Evolutionary conservation across 148 eudicot genomes (phyloP).

Genomic region (Amaranthus cruentus): DNA sequence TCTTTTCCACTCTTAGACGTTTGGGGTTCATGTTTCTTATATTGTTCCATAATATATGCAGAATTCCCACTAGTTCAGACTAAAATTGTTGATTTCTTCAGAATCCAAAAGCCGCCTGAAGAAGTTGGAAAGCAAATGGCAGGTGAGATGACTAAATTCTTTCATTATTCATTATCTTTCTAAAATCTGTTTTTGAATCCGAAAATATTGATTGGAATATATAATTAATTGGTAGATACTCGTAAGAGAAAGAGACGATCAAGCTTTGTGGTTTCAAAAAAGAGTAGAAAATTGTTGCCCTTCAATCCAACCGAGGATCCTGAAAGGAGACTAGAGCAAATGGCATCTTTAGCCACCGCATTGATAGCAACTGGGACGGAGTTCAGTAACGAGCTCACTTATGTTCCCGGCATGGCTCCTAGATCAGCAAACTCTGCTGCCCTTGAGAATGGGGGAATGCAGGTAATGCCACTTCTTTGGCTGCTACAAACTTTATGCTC

Average conservation of each 20-base stretch:
- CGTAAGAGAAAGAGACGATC: constrained; percentile 58
- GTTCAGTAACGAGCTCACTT: constrained; percentile 81
- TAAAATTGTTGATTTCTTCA: constrained; percentile 87
- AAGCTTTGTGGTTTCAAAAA: constrained; percentile 46
- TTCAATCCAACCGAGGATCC: constrained; percentile 72
- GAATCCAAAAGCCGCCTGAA: constrained; percentile 57
- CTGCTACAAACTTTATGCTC: background rate
- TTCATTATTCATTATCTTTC: background rate
- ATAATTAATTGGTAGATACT: constrained; percentile 28
- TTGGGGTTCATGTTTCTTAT: background rate
- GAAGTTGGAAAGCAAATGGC: constrained; percentile 29
- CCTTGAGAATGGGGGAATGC: constrained; percentile 85
- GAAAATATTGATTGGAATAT: background rate
- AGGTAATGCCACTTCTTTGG: constrained; percentile 37
- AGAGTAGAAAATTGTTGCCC: constrained; percentile 77
- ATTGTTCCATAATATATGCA: constrained; percentile 23
- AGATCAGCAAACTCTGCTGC: constrained; percentile 65
- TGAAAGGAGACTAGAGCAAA: constrained; percentile 64
- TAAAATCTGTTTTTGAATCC: background rate
- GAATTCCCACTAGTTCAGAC: constrained; percentile 81
- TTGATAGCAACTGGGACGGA: constrained; percentile 62
- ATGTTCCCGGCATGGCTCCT: constrained; percentile 79
- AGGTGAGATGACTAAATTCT: constrained; percentile 37
- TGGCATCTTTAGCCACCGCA: constrained; percentile 93
- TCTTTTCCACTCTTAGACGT: too few species aligned